Evolutionary conservation across 2,329 filamentous ascomycete genomes (phyloP), one percentile per base, ranked within the genome.

Genomic region (Curvularia sp.): DNA sequence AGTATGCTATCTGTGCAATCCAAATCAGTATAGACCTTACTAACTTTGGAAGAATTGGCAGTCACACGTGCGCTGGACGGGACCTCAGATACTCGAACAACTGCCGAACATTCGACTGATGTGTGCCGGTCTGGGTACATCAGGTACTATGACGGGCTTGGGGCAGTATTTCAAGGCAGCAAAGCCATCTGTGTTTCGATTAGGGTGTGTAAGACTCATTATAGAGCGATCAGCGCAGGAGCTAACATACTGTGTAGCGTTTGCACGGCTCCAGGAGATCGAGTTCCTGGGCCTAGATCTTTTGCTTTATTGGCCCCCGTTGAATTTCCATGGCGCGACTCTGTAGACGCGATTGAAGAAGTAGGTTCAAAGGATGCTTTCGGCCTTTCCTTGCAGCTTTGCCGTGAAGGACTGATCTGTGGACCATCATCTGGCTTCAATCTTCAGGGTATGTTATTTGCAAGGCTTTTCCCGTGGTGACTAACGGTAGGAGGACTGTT

Each of bases 381-480:
- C 66, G 73, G 77, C 0, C 60, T 83, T 7, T 87, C 85, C 0
- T 68, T 88, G 27, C 75, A 82, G 12, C 75, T 89, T 1, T 86
- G 80, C 23, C 79, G 86, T 1, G 77, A 87, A 49, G 86, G 86
- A 0, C 71, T 88, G 6, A 78, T 88, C 6, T 86, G 83, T 39
- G 86, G 86, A 0, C 86, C 86, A 0, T 87, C 85, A 0, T 87
- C 85, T 0, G 86, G 86, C 0, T 84, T 87, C 65, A 86, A 84
- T 52, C 74, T 88, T 9, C 64, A 74, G 46, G 72, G 86, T 10
- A 68, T 84, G 3, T 80, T 1, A 28, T 1, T 9, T 4, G 6
- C 15, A 5, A 36, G 38, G 10, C 1, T 13, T 3, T 6, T 41
- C 1, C 13, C 3, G 2, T 9, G 21, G 13, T 21, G 3, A n/a